phyloP scores from a whole-genome alignment of 768 basidiomycete species.

The Krasilnikovozyma curviuscula region DNA sequence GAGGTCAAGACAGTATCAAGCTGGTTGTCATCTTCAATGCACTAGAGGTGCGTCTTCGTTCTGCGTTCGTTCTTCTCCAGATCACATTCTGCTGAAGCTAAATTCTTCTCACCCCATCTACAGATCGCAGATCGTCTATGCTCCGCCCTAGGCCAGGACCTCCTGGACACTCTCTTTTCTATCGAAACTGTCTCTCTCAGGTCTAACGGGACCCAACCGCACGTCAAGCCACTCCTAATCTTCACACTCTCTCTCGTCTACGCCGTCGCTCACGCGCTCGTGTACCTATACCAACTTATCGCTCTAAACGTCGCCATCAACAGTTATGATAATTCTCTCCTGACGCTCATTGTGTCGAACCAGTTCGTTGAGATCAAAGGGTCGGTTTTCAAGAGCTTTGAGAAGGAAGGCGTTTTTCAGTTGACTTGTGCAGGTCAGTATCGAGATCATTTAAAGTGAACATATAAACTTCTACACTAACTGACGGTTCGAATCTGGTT shows the following conservation, averaged over 20 bases:
- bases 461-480: not conserved
- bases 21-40: slow-evolving; percentile 98
- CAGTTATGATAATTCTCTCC: slow-evolving; percentile 85
- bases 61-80: not conserved
- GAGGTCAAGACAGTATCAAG: slow-evolving; percentile 96
- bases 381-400: slow-evolving; percentile 95
- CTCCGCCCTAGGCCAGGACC: slow-evolving; percentile 91
- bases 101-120: not conserved
- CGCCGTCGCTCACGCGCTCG: slow-evolving; percentile 70
- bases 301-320: slow-evolving; percentile 94
- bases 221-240: slow-evolving; percentile 58
- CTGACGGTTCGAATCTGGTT: not conserved
- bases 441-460: too few relatives aligned
- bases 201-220: slow-evolving; percentile 33
- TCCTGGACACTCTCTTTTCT: slow-evolving; percentile 89
- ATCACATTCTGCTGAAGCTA: not conserved
- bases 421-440: slow-evolving; percentile 80
- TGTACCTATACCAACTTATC: slow-evolving; percentile 89
- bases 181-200: slow-evolving; percentile 59
- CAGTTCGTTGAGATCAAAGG: slow-evolving; percentile 99
- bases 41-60: slow-evolving; percentile 53
- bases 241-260: slow-evolving; percentile 66
- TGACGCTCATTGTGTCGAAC: slow-evolving; percentile 85
- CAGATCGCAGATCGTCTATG: slow-evolving; percentile 90
- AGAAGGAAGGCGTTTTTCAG: slow-evolving; percentile 96